Percentiles rank a stretch among this genome's conserved stretches.
Conservation (phyloP, 78 protist species). For the Bodo saltans region DNA sequence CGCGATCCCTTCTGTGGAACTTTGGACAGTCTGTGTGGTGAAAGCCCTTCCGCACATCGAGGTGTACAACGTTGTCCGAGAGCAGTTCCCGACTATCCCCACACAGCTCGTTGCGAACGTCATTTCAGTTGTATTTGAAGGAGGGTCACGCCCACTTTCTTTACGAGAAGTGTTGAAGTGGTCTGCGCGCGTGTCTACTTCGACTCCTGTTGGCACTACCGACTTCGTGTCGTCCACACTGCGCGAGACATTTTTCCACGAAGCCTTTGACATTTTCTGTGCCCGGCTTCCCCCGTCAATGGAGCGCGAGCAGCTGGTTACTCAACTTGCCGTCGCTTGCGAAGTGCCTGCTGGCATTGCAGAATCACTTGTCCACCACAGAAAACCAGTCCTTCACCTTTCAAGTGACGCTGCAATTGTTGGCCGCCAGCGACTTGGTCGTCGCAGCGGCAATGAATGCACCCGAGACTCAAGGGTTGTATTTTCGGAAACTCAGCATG, state of each 20-base stretch:
- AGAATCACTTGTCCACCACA: neutral
- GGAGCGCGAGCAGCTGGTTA: no score
- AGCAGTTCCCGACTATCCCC: neutral
- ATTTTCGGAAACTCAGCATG: constrained; percentile 66
- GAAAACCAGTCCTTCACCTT: constrained; percentile 7
- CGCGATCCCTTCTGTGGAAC: neutral
- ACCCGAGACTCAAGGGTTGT: neutral
- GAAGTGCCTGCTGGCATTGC: neutral
- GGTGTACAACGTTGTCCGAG: constrained; percentile 13
- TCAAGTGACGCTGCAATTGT: neutral
- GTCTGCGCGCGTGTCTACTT: no score
- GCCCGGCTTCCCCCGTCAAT: no score
- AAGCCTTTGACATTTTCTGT: no score
- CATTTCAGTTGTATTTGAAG: no score
- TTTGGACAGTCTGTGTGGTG: constrained; percentile 8
- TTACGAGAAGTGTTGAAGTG: no score
- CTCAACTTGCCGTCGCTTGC: no score
- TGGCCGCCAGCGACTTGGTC: constrained; percentile 8
- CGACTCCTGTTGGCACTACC: no score
- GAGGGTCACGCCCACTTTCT: no score
- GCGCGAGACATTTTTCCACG: no score
- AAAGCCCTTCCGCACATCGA: neutral
- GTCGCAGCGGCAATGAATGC: neutral
- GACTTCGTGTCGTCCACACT: no score
- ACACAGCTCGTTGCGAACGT: neutral